Base-by-base conservation (phyloP, 148 eudicot species). In the Silene conica region DNA sequence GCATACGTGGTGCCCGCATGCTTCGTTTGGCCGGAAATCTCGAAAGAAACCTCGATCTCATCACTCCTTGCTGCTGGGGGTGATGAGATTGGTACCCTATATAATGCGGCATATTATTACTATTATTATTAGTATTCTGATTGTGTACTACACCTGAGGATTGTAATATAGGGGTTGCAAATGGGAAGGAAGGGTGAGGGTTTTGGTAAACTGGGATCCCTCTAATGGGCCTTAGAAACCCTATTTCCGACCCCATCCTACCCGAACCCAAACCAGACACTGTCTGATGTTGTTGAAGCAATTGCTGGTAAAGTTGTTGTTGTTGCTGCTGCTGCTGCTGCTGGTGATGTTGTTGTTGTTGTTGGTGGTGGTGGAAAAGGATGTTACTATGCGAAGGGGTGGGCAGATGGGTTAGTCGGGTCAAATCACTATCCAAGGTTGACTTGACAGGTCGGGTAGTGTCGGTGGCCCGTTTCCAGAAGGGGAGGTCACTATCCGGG, bases 1-100 rank as follows among this genome's bases (percentile, higher is more conserved):
- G 83, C 98, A 94, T 94, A 80, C 98, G 80, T 0, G 98, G 98
- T 2, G 98, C 98, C 76, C 98, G 83, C 96, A 88, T 91, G 85
- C 95, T 94, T 1, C 98, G 84, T 74, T 89, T 94, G 0, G 82
- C 83, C 55, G 97, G 93, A 80, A 89, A 91, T 83, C 95, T 67
- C 14, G 97, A 82, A 21, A 88, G 67, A 56, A 88, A 83, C 76
- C 98, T 84, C 62, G 96, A 86, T 78, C 94, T 68, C 65, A 91
- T 81, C 48, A 85, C 34, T n/a, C 91, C 88, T 62, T 74, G 85
- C n/a, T 81, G 83, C 4, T 83, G 78, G 2, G 23, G 81, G 1
- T 61, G 65, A 25, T 61, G 63, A 59, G 63, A 59, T 59, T n/a
- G 23, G 3, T 59, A 8, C 22, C 22, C 23, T 59, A 59, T 20